These are phyloP conservation scores for Staphylotrichum longicolle DNA, from an alignment of 495 filamentous ascomycete species.

Conservation along the genomic window DNA sequence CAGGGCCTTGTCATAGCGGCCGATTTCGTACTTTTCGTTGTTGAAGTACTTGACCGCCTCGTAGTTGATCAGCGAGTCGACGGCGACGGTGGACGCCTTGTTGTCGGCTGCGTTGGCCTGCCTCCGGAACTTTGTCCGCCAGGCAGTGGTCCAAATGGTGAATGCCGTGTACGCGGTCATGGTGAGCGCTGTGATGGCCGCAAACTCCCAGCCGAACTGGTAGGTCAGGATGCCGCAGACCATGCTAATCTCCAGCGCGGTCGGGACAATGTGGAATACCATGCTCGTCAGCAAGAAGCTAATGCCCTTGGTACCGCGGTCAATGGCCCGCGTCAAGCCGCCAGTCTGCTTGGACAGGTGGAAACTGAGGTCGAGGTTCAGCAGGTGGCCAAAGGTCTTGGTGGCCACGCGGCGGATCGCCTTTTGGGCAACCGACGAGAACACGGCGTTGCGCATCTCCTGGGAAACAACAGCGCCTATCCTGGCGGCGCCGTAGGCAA, in stretches of 20 bases:
- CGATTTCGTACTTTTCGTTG: constrained; percentile 92
- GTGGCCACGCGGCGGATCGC: constrained; percentile 87
- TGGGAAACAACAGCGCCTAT: constrained; percentile 85
- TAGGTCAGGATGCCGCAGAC: constrained; percentile 94
- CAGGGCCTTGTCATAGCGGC: constrained; percentile 83
- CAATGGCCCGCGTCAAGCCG: constrained; percentile 89
- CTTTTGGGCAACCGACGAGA: constrained; percentile 95
- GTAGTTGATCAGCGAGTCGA: constrained; percentile 96
- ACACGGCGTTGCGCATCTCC: constrained; percentile 91
- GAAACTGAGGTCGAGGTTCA: constrained; percentile 88
- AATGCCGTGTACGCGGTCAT: constrained; percentile 94
- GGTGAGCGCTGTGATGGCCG: constrained; percentile 82
- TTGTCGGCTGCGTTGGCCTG: constrained; percentile 96
- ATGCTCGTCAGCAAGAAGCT: constrained; percentile 95
- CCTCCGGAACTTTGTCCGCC: constrained; percentile 93
- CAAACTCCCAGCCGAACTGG: constrained; percentile 89
- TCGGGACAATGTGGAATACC: constrained; percentile 97
- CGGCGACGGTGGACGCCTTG: constrained; percentile 88
- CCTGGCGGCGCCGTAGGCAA: constrained; percentile 85
- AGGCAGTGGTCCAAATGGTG: constrained; percentile 91
- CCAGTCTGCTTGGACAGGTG: constrained; percentile 93
- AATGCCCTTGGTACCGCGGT: constrained; percentile 96
- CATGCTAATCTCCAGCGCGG: constrained; percentile 88
- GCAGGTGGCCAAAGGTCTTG: constrained; percentile 87
- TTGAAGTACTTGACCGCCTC: constrained; percentile 99